phyloP scores from a whole-genome alignment of 108 stramenopile species.

The Ochromonas danica region DNA sequence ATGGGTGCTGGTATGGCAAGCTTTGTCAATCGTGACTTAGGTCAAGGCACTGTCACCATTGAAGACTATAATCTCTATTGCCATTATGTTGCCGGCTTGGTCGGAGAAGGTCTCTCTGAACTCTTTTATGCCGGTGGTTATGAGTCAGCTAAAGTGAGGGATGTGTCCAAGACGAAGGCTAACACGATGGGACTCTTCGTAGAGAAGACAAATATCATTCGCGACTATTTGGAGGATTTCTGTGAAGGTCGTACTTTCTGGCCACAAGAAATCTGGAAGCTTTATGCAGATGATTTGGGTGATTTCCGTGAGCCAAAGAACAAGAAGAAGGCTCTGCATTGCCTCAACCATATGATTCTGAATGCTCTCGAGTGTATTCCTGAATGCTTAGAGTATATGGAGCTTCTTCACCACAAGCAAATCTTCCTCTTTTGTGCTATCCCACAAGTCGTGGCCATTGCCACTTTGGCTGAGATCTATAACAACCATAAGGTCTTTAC shows the following conservation, averaged over 20 bases:
- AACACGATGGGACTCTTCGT: constrained; percentile 98
- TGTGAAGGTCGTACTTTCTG: constrained; percentile 98
- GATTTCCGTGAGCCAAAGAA: constrained; percentile 68
- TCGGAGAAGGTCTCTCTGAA: constrained; percentile 93
- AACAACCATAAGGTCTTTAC: constrained; percentile 88
- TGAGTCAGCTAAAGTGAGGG: constrained; percentile 42
- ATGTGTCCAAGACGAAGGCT: constrained; percentile 57
- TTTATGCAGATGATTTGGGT: constrained; percentile 75
- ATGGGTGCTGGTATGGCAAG: constrained; percentile 99
- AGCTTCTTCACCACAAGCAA: constrained; percentile 71
- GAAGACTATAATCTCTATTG: constrained; percentile 93
- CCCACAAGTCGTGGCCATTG: constrained; percentile 98
- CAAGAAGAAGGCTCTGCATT: constrained; percentile 60
- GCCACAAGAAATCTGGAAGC: constrained; percentile 91
- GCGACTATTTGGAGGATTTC: constrained; percentile 98
- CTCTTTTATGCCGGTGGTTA: constrained; percentile 70
- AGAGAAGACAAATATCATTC: constrained; percentile 99
- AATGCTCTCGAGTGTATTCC: constrained; percentile 91
- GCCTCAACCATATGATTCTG: constrained; percentile 91
- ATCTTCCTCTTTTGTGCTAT: constrained; percentile 98
- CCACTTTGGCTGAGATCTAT: constrained; percentile 90
- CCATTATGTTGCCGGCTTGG: constrained; percentile 96
- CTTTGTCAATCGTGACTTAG: constrained; percentile 91
- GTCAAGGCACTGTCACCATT: constrained; percentile 85
- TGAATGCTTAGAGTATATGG: constrained; percentile 87